phyloP scores from a whole-genome alignment of 305 asterid genomes.

The Petunia hybrid region DNA sequence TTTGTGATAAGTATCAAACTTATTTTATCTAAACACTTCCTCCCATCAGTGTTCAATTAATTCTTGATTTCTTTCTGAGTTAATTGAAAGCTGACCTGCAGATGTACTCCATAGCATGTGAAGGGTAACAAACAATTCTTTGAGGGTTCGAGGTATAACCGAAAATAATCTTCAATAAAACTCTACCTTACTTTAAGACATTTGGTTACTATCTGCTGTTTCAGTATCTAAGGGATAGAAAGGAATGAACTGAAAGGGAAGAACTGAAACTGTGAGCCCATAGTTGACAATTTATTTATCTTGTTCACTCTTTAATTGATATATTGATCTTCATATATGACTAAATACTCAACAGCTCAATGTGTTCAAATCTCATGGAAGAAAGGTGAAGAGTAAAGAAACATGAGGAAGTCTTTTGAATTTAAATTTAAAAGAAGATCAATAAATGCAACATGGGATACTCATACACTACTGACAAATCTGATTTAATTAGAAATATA shows the following conservation, averaged over 20 bases:
- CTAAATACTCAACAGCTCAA: background rate
- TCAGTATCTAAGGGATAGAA: too few species aligned
- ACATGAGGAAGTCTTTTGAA: background rate
- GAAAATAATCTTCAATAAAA: background rate
- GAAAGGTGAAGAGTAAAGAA: background rate
- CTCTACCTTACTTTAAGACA: background rate
- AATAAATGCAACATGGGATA: background rate
- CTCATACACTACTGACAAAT: background rate
- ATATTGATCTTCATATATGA: background rate
- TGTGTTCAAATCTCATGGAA: background rate
- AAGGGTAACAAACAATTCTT: background rate
- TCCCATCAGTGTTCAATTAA: background rate
- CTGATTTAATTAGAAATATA: slow-evolving; percentile 33
- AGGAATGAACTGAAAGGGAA: too few species aligned
- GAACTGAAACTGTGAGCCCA: too few species aligned
- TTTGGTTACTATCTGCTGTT: background rate
- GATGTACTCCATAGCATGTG: background rate
- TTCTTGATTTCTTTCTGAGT: background rate
- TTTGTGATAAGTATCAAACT: background rate
- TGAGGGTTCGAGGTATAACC: background rate
- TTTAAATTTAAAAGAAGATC: background rate
- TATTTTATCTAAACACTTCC: background rate
- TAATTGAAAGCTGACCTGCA: background rate
- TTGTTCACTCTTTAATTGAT: background rate
- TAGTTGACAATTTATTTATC: too few species aligned